phyloP scores from a whole-genome alignment of 2,329 filamentous ascomycete genomes.

The Colletotrichum phormii region DNA sequence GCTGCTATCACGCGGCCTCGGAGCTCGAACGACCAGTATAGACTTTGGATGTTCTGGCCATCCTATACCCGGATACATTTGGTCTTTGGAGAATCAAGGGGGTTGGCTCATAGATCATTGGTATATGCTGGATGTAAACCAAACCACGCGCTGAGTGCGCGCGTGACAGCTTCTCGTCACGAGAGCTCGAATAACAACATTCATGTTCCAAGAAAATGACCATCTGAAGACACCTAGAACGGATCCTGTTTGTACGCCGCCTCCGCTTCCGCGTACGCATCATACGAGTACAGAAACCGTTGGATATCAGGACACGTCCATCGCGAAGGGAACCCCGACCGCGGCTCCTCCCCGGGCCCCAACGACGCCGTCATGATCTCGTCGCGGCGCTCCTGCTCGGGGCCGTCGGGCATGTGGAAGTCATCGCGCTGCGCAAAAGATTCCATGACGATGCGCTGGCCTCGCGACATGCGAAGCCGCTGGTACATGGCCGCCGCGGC shows the following conservation, averaged over 20 bases:
- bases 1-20: not conserved
- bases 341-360: slow-evolving; percentile 3
- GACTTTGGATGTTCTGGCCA: not conserved
- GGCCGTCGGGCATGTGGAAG: slow-evolving; percentile 37
- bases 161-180: not conserved
- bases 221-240: not conserved
- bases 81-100: not conserved
- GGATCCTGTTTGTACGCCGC: slow-evolving; percentile 41
- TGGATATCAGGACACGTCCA: slow-evolving; percentile 39
- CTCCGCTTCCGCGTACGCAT: slow-evolving; percentile 36
- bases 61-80: not conserved
- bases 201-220: no score
- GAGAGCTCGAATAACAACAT: not conserved
- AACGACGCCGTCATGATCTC: slow-evolving; percentile 33
- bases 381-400: slow-evolving; percentile 33
- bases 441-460: slow-evolving; percentile 37
- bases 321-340: slow-evolving; percentile 36
- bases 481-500: slow-evolving; percentile 36
- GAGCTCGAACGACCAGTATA: not conserved
- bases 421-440: slow-evolving; percentile 37
- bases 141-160: not conserved
- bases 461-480: slow-evolving; percentile 31
- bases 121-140: not conserved
- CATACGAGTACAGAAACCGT: slow-evolving; percentile 36
- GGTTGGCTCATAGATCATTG: not conserved